Base-by-base conservation (phyloP, 768 basidiomycete species). In the Baorangia bicolor region DNA sequence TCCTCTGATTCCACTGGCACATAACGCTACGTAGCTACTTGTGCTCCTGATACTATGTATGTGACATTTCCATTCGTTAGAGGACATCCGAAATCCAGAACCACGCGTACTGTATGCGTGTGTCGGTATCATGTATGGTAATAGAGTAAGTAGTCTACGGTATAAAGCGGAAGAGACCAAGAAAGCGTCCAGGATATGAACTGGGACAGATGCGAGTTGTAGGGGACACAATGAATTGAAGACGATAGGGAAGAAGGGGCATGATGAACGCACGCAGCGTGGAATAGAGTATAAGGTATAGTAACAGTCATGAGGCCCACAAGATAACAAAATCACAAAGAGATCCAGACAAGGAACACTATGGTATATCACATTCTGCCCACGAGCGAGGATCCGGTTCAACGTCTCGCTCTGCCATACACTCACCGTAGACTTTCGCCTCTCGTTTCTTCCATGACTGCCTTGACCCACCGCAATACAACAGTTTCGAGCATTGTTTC, bases 401-500 rank as follows among this genome's bases (percentile, higher is more conserved):
- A 25, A 13, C 14, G 23, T 25, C 41, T 56, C 4, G 27, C 20
- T 25, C 30, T 6, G 33, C 28, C 25, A 8, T 28, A 38, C 45
- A 44, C 60, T 68, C 43, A 69, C 57, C 61, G 64, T 46, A 13
- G 56, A 43, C 38, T 58, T 52, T 70, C 78, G 44, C 68, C 73
- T 70, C 82, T 82, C 72, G 70, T 73, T 73, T 96, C 93, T 35
- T 83, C 80, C 4, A 91, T 81, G 8, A 86, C 85, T 28, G 79
- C 83, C 23, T 77, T 75, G 52, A 86, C 77, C 93, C 93, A 95
- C 34, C 77, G 73, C 39, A 81, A 44, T 12, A 93, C 71, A 0
- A 83, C 78, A 21, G 63, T 63, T 67, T 88, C 84, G 6, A 96
- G 76, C 88, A 93, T 91, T 25, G 75, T 74, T 53, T 92, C 86